These are phyloP conservation scores for Tuber calosporum DNA, from an alignment of 495 filamentous ascomycete genomes.

Conservation along the genomic window DNA sequence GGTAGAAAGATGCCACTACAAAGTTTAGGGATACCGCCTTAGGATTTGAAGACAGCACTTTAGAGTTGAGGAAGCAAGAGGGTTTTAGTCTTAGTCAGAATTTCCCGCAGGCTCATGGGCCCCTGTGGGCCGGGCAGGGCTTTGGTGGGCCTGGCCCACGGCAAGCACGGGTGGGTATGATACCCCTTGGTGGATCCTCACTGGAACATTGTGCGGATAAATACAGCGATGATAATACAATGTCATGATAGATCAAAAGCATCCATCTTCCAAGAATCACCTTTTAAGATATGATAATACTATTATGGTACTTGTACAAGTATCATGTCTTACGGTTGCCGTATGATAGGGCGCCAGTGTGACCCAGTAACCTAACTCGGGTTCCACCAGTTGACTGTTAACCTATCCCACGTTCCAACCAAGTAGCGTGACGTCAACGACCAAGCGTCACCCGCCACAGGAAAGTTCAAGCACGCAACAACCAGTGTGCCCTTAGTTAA, in stretches of 20 bases:
- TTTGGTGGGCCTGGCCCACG: no score
- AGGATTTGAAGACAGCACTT: no score
- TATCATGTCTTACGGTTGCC: background rate
- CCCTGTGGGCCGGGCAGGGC: no score
- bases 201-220: background rate
- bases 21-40: no score
- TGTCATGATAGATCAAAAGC: background rate
- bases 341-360: background rate
- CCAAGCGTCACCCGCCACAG: background rate
- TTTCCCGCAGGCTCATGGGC: no score
- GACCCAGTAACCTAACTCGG: background rate
- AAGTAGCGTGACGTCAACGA: conserved; percentile 2
- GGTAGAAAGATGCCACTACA: no score
- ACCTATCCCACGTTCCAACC: background rate
- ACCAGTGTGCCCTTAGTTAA: background rate
- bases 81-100: no score
- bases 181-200: background rate
- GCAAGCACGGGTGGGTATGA: no score
- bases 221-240: background rate
- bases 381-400: background rate
- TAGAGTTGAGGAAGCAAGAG: no score
- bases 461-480: background rate
- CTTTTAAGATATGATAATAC: background rate
- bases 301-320: no score
- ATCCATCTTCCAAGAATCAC: background rate